Conservation (phyloP, 2,329 filamentous ascomycete genomes). For the Fusarium sp. region DNA sequence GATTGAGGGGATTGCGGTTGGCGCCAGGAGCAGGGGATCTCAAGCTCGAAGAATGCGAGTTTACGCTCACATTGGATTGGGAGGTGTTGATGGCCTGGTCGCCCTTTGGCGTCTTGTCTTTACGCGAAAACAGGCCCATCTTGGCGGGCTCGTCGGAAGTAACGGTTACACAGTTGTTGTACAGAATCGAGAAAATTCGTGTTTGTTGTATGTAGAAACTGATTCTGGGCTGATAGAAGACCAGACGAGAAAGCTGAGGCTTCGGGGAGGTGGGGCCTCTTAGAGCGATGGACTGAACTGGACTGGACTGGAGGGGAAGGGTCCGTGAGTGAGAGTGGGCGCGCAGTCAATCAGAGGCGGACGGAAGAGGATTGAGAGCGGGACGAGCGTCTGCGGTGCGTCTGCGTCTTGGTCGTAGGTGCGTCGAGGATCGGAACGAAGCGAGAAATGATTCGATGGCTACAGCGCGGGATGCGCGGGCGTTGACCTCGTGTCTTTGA, state of each 20-base stretch:
- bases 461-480: slow-evolving; percentile 27
- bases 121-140: slow-evolving; percentile 68
- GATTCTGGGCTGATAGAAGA: slow-evolving; percentile 37
- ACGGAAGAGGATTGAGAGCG: slow-evolving; percentile 27
- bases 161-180: slow-evolving; percentile 14
- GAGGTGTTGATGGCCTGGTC: slow-evolving; percentile 54
- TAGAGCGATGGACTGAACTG: slow-evolving; percentile 13
- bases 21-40: slow-evolving; percentile 35
- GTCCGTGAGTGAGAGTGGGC: slow-evolving; percentile 24
- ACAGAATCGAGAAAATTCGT: slow-evolving; percentile 1
- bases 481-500: slow-evolving; percentile 25
- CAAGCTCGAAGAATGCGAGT: slow-evolving; percentile 59
- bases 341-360: slow-evolving; percentile 6
- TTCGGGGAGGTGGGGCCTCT: slow-evolving; percentile 37
- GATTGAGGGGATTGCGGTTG: slow-evolving; percentile 53
- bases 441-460: slow-evolving; percentile 32
- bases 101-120: slow-evolving; percentile 59
- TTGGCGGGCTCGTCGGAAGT: slow-evolving; percentile 32
- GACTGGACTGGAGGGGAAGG: slow-evolving; percentile 34
- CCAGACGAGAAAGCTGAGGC: slow-evolving; percentile 31
- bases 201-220: slow-evolving; percentile 13
- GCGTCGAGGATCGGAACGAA: slow-evolving; percentile 36
- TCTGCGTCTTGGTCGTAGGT: slow-evolving; percentile 13
- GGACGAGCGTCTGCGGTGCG: slow-evolving; percentile 38
- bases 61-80: slow-evolving; percentile 60